phyloP scores from a whole-genome alignment of 129 eudicot genomes.

The Gnaphalium uliginosum region DNA sequence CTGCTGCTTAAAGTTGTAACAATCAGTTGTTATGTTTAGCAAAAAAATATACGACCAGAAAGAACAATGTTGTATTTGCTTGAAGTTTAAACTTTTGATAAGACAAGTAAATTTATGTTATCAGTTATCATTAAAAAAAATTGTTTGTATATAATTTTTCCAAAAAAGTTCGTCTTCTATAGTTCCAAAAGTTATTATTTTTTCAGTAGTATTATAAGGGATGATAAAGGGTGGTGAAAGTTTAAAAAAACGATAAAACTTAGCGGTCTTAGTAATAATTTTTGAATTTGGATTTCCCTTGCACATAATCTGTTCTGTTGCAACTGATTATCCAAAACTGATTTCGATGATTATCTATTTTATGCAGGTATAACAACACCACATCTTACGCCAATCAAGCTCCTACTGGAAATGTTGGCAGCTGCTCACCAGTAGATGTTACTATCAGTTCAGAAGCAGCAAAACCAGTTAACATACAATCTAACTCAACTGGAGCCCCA shows the following conservation, averaged over 20 bases:
- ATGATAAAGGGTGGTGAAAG: not conserved
- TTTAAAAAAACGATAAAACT: not conserved
- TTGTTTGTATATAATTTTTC: too few relatives aligned
- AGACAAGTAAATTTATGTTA: too few relatives aligned
- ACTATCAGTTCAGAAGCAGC: slow-evolving; percentile 54
- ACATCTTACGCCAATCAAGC: slow-evolving; percentile 45
- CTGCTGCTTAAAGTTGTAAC: not conserved
- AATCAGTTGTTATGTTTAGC: not conserved
- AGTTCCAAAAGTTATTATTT: not conserved
- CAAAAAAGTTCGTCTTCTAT: not conserved
- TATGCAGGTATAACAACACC: slow-evolving; percentile 56
- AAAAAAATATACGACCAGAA: not conserved
- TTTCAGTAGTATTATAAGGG: not conserved
- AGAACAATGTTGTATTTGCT: too few relatives aligned
- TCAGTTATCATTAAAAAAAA: too few relatives aligned
- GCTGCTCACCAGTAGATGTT: slow-evolving; percentile 60
- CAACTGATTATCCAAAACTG: not conserved
- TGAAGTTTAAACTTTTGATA: too few relatives aligned
- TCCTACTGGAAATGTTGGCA: slow-evolving; percentile 62
- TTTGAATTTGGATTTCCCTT: not conserved
- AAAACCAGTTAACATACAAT: slow-evolving; percentile 43
- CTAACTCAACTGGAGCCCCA: slow-evolving; percentile 43
- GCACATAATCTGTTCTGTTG: not conserved
- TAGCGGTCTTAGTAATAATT: not conserved
- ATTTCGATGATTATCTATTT: not conserved